Evolutionary conservation across 148 eudicot species (phyloP).

Genomic region (Vaccinium macrocarpon): DNA sequence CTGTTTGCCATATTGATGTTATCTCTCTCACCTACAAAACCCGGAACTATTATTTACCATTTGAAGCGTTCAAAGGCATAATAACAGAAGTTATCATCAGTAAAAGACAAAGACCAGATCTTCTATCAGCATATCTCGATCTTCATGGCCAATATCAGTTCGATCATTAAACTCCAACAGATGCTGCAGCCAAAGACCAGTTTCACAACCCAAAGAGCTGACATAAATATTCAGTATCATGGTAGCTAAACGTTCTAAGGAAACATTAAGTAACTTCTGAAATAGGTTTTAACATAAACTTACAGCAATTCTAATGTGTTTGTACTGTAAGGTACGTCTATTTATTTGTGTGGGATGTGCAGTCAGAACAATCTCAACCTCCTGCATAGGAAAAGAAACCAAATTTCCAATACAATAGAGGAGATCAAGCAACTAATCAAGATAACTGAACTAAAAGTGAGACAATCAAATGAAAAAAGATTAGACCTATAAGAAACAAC

Average conservation of each 20-base stretch:
- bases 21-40: constrained; percentile 76
- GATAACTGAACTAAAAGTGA: not conserved
- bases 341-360: constrained; percentile 97
- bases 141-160: constrained; percentile 78
- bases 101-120: constrained; percentile 58
- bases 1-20: constrained; percentile 93
- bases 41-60: constrained; percentile 4
- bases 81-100: not conserved
- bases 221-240: not conserved
- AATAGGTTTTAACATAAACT: constrained; percentile 5
- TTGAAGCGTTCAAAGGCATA: not conserved
- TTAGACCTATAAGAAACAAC: not conserved
- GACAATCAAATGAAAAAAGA: not conserved
- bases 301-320: constrained; percentile 85
- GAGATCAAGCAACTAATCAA: not conserved
- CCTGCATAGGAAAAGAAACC: constrained; percentile 46
- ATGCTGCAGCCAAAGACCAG: constrained; percentile 54
- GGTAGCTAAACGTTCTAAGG: not conserved
- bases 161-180: constrained; percentile 80
- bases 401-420: constrained; percentile 1
- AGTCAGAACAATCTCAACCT: constrained; percentile 86
- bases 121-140: constrained; percentile 81
- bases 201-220: constrained; percentile 10
- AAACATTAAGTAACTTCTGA: not conserved
- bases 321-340: constrained; percentile 81